phyloP scores from a whole-genome alignment of 352 stramenopile genomes.

The Globisporangium solare region DNA sequence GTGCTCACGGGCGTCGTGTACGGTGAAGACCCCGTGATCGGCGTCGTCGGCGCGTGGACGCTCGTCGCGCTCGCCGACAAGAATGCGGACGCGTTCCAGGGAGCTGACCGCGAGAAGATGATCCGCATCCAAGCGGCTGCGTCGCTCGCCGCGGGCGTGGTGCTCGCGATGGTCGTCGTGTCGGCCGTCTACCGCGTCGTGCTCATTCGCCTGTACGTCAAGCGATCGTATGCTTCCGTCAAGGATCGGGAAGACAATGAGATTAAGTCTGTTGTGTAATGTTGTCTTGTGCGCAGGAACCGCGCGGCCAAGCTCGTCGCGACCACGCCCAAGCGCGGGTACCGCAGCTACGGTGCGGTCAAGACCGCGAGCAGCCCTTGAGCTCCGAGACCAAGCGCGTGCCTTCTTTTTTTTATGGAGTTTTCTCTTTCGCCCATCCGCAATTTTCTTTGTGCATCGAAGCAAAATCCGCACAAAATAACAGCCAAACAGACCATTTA shows the following conservation, averaged over 20 bases:
- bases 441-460: too few species aligned
- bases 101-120: slow-evolving; percentile 20
- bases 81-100: slow-evolving; percentile 20
- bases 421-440: not conserved
- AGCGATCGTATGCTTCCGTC: not conserved
- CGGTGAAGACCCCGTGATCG: slow-evolving; percentile 49
- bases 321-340: slow-evolving; percentile 13
- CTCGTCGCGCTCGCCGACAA: slow-evolving; percentile 47
- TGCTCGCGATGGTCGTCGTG: slow-evolving; percentile 25
- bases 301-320: slow-evolving; percentile 13
- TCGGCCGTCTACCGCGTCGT: slow-evolving; percentile 25
- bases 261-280: not conserved
- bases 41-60: slow-evolving; percentile 43
- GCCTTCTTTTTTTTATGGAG: not conserved
- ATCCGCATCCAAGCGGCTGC: slow-evolving; percentile 37
- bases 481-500: too few species aligned
- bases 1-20: slow-evolving; percentile 41
- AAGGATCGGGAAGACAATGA: not conserved
- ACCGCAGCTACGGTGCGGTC: slow-evolving; percentile 15
- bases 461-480: too few species aligned
- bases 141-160: slow-evolving; percentile 28
- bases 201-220: slow-evolving; percentile 13
- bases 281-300: slow-evolving; percentile 5
- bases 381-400: not conserved
- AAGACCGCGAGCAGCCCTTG: slow-evolving; percentile 11